Evolutionary conservation across 345 rosid species (phyloP).

Genomic region (Schrenkiella parvula): DNA sequence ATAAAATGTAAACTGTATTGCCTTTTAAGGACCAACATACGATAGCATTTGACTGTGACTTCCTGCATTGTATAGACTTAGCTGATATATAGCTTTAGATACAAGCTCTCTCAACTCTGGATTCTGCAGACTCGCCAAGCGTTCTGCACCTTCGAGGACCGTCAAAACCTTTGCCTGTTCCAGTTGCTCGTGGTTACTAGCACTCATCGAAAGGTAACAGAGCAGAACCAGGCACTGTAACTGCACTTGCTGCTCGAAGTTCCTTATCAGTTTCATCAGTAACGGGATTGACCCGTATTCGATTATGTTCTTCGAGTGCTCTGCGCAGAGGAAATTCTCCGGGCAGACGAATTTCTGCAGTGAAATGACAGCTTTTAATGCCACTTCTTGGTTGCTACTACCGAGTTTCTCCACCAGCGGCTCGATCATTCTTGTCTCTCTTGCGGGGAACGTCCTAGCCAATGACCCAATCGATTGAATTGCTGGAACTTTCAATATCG

Average conservation of each 20-base stretch:
- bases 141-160: slow-evolving; percentile 78
- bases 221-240: slow-evolving; percentile 58
- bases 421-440: slow-evolving; percentile 68
- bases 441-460: slow-evolving; percentile 84
- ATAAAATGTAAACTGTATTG: not conserved
- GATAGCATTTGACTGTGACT: slow-evolving; percentile 51
- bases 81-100: slow-evolving; percentile 50
- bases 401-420: slow-evolving; percentile 62
- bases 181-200: slow-evolving; percentile 52
- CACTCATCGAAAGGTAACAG: slow-evolving; percentile 68
- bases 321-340: slow-evolving; percentile 51
- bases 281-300: slow-evolving; percentile 49
- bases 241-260: slow-evolving; percentile 48
- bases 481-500: slow-evolving; percentile 55
- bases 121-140: slow-evolving; percentile 45
- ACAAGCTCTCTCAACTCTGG: slow-evolving; percentile 71
- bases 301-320: slow-evolving; percentile 72
- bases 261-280: slow-evolving; percentile 64
- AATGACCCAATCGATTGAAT: slow-evolving; percentile 71
- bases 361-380: slow-evolving; percentile 66
- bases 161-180: slow-evolving; percentile 72
- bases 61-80: slow-evolving; percentile 56
- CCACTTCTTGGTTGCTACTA: slow-evolving; percentile 52
- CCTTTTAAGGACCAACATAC: slow-evolving; percentile 28
- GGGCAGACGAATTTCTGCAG: slow-evolving; percentile 63